phyloP scores from a whole-genome alignment of 225 moss, liverwort and hornwort species.

The Marchantia polymorpha region DNA sequence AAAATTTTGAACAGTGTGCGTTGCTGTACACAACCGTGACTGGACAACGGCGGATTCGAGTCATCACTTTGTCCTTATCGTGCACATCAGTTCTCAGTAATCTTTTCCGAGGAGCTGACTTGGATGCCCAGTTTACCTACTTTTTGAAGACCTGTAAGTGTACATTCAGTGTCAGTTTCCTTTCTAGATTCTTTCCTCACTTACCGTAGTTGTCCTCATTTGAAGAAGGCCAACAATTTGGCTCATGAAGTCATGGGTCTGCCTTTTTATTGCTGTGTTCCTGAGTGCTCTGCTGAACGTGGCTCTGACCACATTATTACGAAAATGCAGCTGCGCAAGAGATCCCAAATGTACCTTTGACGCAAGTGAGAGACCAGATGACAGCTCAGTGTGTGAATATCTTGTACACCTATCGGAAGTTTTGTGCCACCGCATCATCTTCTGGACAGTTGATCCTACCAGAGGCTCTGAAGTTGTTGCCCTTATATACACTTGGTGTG shows the following conservation, averaged over 20 bases:
- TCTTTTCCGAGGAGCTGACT: conserved; percentile 96
- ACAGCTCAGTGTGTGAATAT: conserved; percentile 91
- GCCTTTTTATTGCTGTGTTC: background rate
- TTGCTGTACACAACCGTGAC: conserved; percentile 80
- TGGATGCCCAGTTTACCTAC: conserved; percentile 98
- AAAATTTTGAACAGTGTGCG: conserved; percentile 59
- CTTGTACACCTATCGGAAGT: conserved; percentile 92
- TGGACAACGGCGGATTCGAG: conserved; percentile 87
- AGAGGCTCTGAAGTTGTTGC: conserved; percentile 94
- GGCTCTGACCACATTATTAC: background rate
- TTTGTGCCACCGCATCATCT: conserved; percentile 95
- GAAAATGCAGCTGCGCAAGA: conserved; percentile 71
- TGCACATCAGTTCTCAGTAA: conserved; percentile 84
- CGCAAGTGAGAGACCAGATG: conserved; percentile 92
- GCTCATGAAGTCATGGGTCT: background rate
- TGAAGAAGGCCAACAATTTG: no score
- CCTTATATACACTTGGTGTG: conserved; percentile 93
- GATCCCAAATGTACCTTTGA: conserved; percentile 55
- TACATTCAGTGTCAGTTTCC: background rate
- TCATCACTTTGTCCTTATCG: conserved; percentile 79
- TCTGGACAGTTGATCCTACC: conserved; percentile 95
- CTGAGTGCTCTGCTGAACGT: background rate
- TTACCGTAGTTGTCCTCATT: no score
- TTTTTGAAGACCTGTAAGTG: conserved; percentile 81
- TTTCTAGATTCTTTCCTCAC: conserved; percentile 1